A percentile compares a stretch with the other conserved stretches of the same genome.
These are phyloP conservation scores for Saccharomyces pastorianus DNA, from an alignment of 1,139 yeast species.

Conservation along the genomic window DNA sequence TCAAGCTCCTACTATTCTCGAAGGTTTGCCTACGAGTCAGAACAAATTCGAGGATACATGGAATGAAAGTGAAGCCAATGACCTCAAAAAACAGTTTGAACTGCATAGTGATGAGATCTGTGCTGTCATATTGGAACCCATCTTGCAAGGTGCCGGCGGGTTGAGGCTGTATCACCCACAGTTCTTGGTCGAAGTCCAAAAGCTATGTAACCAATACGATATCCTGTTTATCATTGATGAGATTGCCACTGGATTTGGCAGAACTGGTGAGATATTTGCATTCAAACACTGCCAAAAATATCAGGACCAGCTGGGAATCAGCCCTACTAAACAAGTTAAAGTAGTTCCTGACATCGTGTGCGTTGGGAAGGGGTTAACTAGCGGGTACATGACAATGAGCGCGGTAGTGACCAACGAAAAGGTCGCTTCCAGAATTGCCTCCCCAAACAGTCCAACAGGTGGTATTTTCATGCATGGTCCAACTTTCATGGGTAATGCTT, in stretches of 20 bases:
- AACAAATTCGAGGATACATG: conserved; percentile 7
- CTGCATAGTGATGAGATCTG: conserved; percentile 28
- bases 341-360: conserved; percentile 31
- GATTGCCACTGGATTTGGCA: conserved; percentile 33
- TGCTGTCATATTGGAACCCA: conserved; percentile 33
- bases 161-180: conserved; percentile 30
- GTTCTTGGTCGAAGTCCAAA: conserved; percentile 28
- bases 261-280: conserved; percentile 32
- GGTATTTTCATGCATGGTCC: conserved; percentile 33
- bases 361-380: conserved; percentile 30
- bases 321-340: conserved; percentile 13
- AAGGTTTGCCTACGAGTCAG: conserved; percentile 12
- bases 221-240: conserved; percentile 32
- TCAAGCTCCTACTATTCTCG: conserved; percentile 22
- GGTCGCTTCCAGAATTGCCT: conserved; percentile 13
- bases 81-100: conserved; percentile 23
- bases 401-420: conserved; percentile 27
- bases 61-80: conserved; percentile 19
- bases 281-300: conserved; percentile 20
- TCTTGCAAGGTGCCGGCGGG: conserved; percentile 36
- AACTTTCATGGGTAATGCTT: conserved; percentile 34
- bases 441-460: conserved; percentile 13
- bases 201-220: conserved; percentile 28
- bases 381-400: conserved; percentile 30
- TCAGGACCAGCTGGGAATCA: conserved; percentile 11